phyloP scores from a whole-genome alignment of 257 asterid species.

The Solanum peruvianum region DNA sequence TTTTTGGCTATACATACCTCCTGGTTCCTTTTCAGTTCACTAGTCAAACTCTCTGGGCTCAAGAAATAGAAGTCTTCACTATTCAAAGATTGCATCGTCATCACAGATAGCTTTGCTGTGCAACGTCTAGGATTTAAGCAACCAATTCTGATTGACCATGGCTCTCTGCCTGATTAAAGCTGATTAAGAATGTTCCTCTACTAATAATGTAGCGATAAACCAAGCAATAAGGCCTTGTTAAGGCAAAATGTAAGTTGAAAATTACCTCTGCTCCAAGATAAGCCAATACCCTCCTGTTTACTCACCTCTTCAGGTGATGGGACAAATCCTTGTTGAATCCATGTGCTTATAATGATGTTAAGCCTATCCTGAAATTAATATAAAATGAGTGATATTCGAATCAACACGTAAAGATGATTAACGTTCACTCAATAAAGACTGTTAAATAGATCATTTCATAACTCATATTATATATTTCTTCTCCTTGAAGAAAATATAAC shows the following conservation, averaged over 20 bases:
- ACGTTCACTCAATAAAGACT: neutral
- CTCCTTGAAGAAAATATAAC: neutral
- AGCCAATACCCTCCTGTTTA: slow-evolving; percentile 49
- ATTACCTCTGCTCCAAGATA: slow-evolving; percentile 51
- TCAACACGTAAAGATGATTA: neutral
- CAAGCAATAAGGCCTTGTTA: neutral
- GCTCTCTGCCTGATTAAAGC: slow-evolving; percentile 47
- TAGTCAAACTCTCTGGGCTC: slow-evolving; percentile 48
- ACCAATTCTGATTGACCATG: slow-evolving; percentile 70
- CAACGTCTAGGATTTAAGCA: slow-evolving; percentile 47
- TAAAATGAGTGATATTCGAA: neutral
- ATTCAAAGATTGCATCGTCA: slow-evolving; percentile 40
- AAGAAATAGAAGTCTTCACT: slow-evolving; percentile 50
- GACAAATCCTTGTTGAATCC: slow-evolving; percentile 48
- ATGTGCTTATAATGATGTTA: slow-evolving; percentile 50
- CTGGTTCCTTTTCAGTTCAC: slow-evolving; percentile 14
- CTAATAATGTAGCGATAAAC: neutral
- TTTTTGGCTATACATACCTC: slow-evolving; percentile 21
- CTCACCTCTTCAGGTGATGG: slow-evolving; percentile 97
- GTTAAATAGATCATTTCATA: neutral
- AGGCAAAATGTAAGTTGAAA: neutral
- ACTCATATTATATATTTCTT: neutral
- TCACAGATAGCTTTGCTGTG: slow-evolving; percentile 40
- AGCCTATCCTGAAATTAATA: slow-evolving; percentile 64
- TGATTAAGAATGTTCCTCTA: slow-evolving; percentile 5